Evolutionary conservation across 306 rosid genomes (phyloP), one percentile per base, ranked within the genome.

Genomic region (Morella rubra): DNA sequence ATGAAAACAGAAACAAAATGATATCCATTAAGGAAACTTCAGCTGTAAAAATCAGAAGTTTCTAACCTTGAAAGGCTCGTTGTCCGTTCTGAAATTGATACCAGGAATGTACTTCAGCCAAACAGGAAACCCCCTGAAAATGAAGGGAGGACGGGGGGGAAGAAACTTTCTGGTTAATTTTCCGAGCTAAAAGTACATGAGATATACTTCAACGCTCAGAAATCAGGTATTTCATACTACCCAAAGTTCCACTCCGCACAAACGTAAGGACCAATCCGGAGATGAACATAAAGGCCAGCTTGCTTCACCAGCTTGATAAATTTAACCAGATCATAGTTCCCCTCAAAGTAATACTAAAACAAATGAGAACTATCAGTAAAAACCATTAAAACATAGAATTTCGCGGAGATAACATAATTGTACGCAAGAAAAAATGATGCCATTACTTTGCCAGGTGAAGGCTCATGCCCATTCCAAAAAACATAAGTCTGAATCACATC

Each of bases 201-300:
- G 13, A 18, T 13, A 67, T 46, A 3, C 41, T 46, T 16, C 69
- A 61, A 71, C 15, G 40, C 71, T 16, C 40, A 44, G 32, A 76
- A 69, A 65, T 74, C 0, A 79, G 76, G 42, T 19, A 15, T 56
- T 60, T 19, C 14, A 32, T 18, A 53, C 78, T 95, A 95, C 99
- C 99, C 99, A 50, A 95, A 95, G 82, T 95, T 95, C 99, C 99
- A 95, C 75, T 95, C 99, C 62, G 99, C 99, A 79, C 99, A 95
- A 73, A 91, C 89, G 88, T 95, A 95, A 70, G 99, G 99, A 66
- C 99, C 99, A 87, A 95, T 89, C 85, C 99, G 91, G 64, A 95
- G 97, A 83, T 95, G 91, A 81, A 84, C 89, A 74, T 87, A 91
- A 7, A 95, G 97, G 61, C 99, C 99, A 52, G 99, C 98, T 86